Base-by-base conservation (phyloP, 2,329 filamentous ascomycete genomes). In the Talaromyces albobiverticillius region DNA sequence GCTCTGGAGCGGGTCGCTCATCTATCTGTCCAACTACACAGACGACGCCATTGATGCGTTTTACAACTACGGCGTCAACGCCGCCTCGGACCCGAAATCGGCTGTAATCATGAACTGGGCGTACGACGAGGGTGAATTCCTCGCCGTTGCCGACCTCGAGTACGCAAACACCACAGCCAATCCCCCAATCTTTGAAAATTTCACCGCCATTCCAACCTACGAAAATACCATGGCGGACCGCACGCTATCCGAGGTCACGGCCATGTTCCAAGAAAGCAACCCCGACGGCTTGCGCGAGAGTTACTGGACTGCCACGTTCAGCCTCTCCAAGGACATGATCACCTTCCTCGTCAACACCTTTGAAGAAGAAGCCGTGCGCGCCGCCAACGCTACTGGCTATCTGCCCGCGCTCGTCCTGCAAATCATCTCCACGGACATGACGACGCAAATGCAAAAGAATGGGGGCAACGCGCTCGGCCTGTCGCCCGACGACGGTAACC, bases 1-100 rank as follows among this genome's bases (percentile, higher is more conserved):
- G 2, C 64, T 79, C 48, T 75, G 72, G 69, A 74, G 71, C 31
- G 72, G 73, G 7, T 51, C 64, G 3, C 63, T 64, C 16, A 56
- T 61, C 11, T 75, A 69, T 58, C 49, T 58, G 4, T 53, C 58
- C 22, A 63, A 65, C 16, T 55, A 65, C 2, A 68, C 71, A 23
- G 54, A 64, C 3, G 53, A 59, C 14, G 53, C 73, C 14, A 53
- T 69, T 14, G 58, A 67, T 11, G 70, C 70, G 5, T 68, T 72
- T 18, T 58, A 64, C 54, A 62, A 69, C 52, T 60, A 70, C 20
- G 61, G 61, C 10, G 54, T 61, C n/a, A 63, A 68, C 36, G 65
- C 64, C 8, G 61, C 60, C 2, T 54, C 59, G 6, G 71, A 76
- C 53, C 64, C 64, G 25, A 65, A 72, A 20, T 71, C 71, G 2